A percentile compares a stretch with the other conserved stretches of the same genome.
Evolutionary conservation across 2,329 filamentous ascomycete genomes (phyloP).

Genomic region (Ploettnerulaceae sp.): DNA sequence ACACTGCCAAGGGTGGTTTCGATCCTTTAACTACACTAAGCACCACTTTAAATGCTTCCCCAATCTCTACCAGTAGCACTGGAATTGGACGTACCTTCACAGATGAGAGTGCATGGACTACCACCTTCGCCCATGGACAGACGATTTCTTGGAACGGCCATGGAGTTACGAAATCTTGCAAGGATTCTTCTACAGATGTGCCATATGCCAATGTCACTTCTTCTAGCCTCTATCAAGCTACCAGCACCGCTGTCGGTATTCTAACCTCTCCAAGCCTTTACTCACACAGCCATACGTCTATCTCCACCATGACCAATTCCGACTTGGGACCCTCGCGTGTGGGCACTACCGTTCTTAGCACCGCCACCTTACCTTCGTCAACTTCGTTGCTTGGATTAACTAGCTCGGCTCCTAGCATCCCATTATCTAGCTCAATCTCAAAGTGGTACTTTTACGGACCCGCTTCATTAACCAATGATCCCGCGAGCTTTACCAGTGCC

Average conservation of each 20-base stretch:
- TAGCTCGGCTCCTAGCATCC: no score
- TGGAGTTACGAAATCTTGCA: conserved; percentile 1
- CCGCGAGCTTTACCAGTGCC: neutral
- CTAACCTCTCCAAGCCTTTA: conserved; percentile 1
- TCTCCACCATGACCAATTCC: no score
- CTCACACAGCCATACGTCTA: no score
- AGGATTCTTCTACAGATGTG: neutral
- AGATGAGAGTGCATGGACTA: conserved; percentile 3
- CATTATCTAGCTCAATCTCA: neutral
- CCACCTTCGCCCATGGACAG: conserved; percentile 1
- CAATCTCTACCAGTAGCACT: no score
- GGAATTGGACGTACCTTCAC: no score
- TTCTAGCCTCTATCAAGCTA: neutral
- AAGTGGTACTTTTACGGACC: neutral
- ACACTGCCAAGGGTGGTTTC: conserved; percentile 19
- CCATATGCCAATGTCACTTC: conserved; percentile 1
- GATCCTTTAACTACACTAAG: conserved; percentile 1
- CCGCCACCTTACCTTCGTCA: neutral
- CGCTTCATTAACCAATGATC: neutral
- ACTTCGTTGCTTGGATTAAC: neutral
- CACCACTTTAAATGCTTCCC: neutral
- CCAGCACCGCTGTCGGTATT: conserved; percentile 1
- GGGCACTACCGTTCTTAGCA: no score
- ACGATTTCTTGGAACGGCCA: conserved; percentile 11
- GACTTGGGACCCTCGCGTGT: no score